A percentile compares a stretch with the other conserved stretches of the same genome.
These are phyloP conservation scores for Cudoniella acicularis DNA, from an alignment of 495 filamentous ascomycete genomes.

Conservation along the genomic window DNA sequence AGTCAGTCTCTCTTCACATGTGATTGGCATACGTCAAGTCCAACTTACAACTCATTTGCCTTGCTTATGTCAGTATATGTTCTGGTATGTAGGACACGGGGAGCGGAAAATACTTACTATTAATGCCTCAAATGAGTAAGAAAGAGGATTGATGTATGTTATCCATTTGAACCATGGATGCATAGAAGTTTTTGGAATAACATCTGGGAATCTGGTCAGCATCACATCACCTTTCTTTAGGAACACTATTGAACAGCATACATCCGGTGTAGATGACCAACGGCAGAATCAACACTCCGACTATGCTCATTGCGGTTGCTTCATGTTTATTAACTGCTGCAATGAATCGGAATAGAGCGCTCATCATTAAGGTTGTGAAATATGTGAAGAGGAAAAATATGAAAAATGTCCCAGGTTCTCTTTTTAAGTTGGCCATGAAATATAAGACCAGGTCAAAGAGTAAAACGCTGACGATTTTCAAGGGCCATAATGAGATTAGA, in stretches of 20 bases:
- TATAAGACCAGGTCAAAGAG: slow-evolving; percentile 58
- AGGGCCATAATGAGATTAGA: slow-evolving; percentile 69
- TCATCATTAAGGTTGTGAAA: slow-evolving; percentile 65
- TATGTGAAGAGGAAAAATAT: slow-evolving; percentile 74
- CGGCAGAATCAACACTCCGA: slow-evolving; percentile 58
- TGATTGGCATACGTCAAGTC: not conserved
- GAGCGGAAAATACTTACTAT: not conserved
- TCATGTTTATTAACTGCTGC: slow-evolving; percentile 69
- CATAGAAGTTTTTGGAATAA: slow-evolving; percentile 65
- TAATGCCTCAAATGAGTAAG: slow-evolving; percentile 69
- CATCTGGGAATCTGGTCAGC: slow-evolving; percentile 33
- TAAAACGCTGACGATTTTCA: slow-evolving; percentile 30
- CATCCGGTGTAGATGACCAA: slow-evolving; percentile 79
- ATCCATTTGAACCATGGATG: slow-evolving; percentile 79
- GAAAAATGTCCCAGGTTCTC: slow-evolving; percentile 76
- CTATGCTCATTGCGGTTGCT: slow-evolving; percentile 73
- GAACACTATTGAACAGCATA: slow-evolving; percentile 64
- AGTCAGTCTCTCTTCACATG: not conserved
- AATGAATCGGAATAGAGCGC: slow-evolving; percentile 75
- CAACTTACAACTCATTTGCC: not conserved
- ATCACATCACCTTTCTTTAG: no score
- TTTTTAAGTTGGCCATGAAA: slow-evolving; percentile 67
- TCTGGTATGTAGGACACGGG: no score
- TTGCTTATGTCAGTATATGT: not conserved
- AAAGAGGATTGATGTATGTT: slow-evolving; percentile 78